Percentiles rank a stretch among this genome's conserved stretches.
Evolutionary conservation across 108 stramenopile genomes (phyloP).

Genomic region (Pseudonitzschia pungens): DNA sequence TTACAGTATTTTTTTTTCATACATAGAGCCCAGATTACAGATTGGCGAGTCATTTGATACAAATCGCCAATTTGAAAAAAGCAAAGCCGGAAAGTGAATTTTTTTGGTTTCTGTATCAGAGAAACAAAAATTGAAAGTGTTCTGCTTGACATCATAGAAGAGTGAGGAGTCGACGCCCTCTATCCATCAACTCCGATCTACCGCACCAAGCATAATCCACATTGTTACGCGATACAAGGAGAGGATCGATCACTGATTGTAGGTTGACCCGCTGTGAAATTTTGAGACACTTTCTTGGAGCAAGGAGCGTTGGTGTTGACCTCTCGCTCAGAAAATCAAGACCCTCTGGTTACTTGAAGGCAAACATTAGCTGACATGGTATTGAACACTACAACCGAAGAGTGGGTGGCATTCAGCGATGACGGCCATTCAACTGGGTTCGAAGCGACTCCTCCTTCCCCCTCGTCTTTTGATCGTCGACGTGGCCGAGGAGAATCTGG

Average conservation of each 20-base stretch:
- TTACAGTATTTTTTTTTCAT: too few relatives aligned
- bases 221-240: background rate
- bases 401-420: constrained; percentile 35
- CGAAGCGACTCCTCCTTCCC: background rate
- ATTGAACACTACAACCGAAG: background rate
- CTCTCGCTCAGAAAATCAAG: too few relatives aligned
- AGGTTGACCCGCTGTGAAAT: background rate
- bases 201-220: background rate
- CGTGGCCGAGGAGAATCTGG: background rate
- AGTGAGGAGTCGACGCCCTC: background rate
- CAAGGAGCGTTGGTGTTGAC: too few relatives aligned
- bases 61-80: background rate
- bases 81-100: background rate
- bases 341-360: background rate
- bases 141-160: background rate
- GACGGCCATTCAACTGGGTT: constrained; percentile 19
- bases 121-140: background rate
- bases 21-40: background rate
- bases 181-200: background rate
- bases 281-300: background rate
- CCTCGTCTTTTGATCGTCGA: background rate
- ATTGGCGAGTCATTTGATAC: background rate
- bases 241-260: background rate
- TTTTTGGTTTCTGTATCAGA: background rate
- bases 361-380: constrained; percentile 10